Evolutionary conservation across 768 basidiomycete genomes (phyloP).

Genomic region (Panaeolus cyanescens): DNA sequence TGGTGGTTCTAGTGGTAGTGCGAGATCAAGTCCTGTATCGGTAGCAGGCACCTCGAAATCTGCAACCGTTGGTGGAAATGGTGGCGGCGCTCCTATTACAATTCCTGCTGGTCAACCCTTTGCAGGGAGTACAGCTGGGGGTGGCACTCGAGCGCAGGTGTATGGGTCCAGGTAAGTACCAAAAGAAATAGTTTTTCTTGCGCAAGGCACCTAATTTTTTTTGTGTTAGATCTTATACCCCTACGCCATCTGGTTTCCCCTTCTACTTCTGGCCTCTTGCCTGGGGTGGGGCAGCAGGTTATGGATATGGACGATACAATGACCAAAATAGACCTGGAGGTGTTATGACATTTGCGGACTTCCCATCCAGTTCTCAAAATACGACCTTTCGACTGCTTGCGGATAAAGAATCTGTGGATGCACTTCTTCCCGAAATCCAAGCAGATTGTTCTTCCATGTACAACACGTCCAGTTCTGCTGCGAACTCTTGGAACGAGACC

Average conservation of each 20-base stretch:
- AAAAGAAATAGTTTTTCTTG: conserved; percentile 11
- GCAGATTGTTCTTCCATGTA: neutral
- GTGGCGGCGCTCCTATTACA: conserved; percentile 8
- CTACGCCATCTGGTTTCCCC: conserved; percentile 45
- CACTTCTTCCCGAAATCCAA: conserved; percentile 39
- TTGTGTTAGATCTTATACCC: conserved; percentile 42
- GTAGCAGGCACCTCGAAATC: conserved; percentile 3
- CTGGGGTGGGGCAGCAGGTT: conserved; percentile 35
- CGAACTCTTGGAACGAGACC: conserved; percentile 25
- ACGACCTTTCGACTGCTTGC: conserved; percentile 45
- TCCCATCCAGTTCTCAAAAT: conserved; percentile 31
- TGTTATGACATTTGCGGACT: conserved; percentile 37
- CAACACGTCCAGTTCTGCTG: conserved; percentile 9
- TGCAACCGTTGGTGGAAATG: neutral
- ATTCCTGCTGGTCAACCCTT: conserved; percentile 45
- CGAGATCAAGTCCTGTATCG: neutral
- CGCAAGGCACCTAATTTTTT: conserved; percentile 36
- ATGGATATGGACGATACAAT: conserved; percentile 38
- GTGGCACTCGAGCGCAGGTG: conserved; percentile 43
- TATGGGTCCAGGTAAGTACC: conserved; percentile 48
- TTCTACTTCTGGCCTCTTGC: conserved; percentile 64
- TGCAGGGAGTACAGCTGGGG: conserved; percentile 48
- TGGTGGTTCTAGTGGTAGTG: neutral
- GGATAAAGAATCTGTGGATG: conserved; percentile 43
- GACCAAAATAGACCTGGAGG: conserved; percentile 52